phyloP scores from a whole-genome alignment of 441 rosid genomes.

The Syzygium malaccense region DNA sequence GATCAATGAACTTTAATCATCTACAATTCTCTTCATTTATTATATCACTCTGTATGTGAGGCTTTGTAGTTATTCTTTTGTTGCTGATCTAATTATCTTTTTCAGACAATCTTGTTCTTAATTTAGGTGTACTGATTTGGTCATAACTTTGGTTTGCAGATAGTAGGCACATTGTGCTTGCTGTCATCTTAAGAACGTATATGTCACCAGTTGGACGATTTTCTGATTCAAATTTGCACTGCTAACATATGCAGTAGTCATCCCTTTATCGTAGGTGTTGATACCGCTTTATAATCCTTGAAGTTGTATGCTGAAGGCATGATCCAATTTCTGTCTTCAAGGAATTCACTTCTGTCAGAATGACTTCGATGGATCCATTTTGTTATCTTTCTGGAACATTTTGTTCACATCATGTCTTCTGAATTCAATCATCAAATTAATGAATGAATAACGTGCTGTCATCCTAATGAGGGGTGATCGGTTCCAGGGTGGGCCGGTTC shows the following conservation, averaged over 20 bases:
- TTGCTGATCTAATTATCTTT: neutral
- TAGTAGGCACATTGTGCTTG: neutral
- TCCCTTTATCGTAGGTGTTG: neutral
- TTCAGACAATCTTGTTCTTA: neutral
- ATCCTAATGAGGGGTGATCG: neutral
- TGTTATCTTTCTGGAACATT: neutral
- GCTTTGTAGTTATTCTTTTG: neutral
- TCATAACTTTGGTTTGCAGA: neutral
- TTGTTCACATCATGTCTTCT: neutral
- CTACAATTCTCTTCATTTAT: neutral
- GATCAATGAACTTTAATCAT: neutral
- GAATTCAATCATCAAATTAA: neutral
- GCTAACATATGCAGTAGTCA: neutral
- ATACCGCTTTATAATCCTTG: neutral
- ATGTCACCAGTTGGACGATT: neutral
- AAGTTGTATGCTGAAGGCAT: neutral
- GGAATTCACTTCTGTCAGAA: neutral
- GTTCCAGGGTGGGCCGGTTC: no score
- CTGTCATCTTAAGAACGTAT: neutral
- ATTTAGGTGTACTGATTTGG: neutral
- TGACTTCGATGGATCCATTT: neutral
- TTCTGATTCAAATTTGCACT: neutral
- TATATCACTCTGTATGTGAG: neutral
- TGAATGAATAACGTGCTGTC: neutral
- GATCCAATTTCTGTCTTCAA: neutral